These are phyloP conservation scores for Fusarium tanahbumbuense DNA, from an alignment of 2,329 filamentous ascomycete genomes.

Conservation along the genomic window DNA sequence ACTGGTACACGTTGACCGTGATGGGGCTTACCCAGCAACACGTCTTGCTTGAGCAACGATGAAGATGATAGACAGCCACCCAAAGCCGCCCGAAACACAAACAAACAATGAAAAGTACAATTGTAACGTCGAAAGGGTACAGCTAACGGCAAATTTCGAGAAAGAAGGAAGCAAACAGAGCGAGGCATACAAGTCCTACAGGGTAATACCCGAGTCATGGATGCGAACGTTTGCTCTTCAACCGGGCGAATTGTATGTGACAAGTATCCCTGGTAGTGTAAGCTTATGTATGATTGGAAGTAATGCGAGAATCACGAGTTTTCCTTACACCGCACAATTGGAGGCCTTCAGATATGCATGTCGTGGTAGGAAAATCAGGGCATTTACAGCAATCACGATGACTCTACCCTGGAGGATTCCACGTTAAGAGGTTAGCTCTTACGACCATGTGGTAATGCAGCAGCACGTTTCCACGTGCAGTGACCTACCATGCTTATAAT, in stretches of 20 bases:
- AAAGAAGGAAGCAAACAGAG: not conserved
- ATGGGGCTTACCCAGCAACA: not conserved
- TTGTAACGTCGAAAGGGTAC: not conserved
- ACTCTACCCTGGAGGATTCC: not conserved
- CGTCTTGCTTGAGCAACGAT: not conserved
- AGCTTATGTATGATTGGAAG: not conserved
- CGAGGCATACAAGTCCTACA: not conserved
- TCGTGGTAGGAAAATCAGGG: constrained; percentile 1
- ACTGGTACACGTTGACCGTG: accelerated
- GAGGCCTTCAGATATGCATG: constrained; percentile 2
- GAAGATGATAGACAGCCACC: not conserved
- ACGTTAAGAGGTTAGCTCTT: not conserved
- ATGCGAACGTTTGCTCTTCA: not conserved
- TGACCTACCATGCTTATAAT: not conserved
- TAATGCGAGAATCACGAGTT: constrained; percentile 11
- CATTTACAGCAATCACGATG: not conserved
- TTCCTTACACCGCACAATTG: constrained; percentile 2
- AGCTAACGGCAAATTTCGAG: not conserved
- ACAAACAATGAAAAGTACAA: not conserved
- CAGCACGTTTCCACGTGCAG: constrained; percentile 9
- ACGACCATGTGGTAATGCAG: constrained; percentile 8
- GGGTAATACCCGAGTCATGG: not conserved
- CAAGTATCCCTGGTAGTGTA: not conserved
- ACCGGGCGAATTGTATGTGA: not conserved
- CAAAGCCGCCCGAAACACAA: not conserved